Conservation (phyloP, 2,329 filamentous ascomycete genomes). For the Mycosphaerella arachidis region DNA sequence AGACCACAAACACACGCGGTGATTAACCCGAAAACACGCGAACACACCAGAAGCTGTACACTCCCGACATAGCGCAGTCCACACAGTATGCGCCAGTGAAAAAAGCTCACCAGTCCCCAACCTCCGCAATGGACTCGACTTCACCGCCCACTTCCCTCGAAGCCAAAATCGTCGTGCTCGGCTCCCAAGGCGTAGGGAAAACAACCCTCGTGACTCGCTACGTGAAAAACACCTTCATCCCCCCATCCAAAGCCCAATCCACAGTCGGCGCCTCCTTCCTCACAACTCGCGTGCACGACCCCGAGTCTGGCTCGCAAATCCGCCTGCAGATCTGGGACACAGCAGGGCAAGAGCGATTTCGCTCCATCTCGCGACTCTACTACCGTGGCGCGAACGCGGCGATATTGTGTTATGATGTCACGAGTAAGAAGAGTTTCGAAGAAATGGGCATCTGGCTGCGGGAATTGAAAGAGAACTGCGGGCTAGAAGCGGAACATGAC, state of each 20-base stretch:
- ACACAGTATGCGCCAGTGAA: neutral
- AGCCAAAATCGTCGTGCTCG: conserved; percentile 76
- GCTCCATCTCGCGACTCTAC: conserved; percentile 90
- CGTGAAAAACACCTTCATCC: conserved; percentile 67
- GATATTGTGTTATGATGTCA: conserved; percentile 92
- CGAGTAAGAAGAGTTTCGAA: conserved; percentile 74
- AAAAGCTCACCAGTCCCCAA: neutral
- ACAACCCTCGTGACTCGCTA: conserved; percentile 73
- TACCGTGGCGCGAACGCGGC: conserved; percentile 93
- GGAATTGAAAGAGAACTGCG: conserved; percentile 36
- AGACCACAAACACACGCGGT: neutral
- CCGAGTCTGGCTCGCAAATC: conserved; percentile 78
- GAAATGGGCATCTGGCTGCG: conserved; percentile 87
- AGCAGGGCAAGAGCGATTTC: conserved; percentile 90
- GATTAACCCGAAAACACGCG: neutral
- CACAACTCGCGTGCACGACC: conserved; percentile 66
- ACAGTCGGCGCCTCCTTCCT: conserved; percentile 53
- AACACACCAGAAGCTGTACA: neutral
- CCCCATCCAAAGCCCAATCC: conserved; percentile 44
- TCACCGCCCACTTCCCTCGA: conserved; percentile 55
- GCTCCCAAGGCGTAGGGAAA: conserved; percentile 75
- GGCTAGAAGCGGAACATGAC: conserved; percentile 44
- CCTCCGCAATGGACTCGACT: conserved; percentile 7
- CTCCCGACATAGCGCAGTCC: neutral
- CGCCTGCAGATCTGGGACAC: conserved; percentile 97